Percentiles rank a stretch among this genome's conserved stretches.
phyloP scores from a whole-genome alignment of 306 rosid species.

The Fagus crenata region DNA sequence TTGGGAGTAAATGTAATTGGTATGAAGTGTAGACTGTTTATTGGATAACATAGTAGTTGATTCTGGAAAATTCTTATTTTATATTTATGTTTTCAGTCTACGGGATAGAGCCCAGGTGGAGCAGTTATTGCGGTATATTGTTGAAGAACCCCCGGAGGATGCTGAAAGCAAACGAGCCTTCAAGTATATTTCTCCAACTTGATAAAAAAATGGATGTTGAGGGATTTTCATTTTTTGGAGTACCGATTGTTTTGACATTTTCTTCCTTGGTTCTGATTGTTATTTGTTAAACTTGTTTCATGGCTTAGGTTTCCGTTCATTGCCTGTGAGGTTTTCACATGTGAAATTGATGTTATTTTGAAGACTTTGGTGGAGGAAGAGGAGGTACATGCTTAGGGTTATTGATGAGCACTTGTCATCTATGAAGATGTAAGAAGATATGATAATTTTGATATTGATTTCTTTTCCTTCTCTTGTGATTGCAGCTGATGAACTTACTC shows the following conservation, averaged over 20 bases:
- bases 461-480: conserved; percentile 21
- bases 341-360: conserved; percentile 97
- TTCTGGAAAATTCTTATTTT: conserved; percentile 19
- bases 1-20: conserved; percentile 17
- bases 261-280: conserved; percentile 29
- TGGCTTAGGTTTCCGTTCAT: conserved; percentile 88
- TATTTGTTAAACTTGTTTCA: conserved; percentile 24
- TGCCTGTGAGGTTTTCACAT: conserved; percentile 91
- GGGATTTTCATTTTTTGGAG: background rate
- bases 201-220: conserved; percentile 12
- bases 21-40: conserved; percentile 7
- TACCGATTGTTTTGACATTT: conserved; percentile 6
- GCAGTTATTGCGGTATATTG: conserved; percentile 70
- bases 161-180: conserved; percentile 87
- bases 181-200: conserved; percentile 57
- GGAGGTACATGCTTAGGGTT: conserved; percentile 58
- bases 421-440: conserved; percentile 13
- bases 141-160: conserved; percentile 91
- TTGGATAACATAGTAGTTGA: conserved; percentile 22
- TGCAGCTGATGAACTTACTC: conserved; percentile 90
- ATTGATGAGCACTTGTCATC: conserved; percentile 13
- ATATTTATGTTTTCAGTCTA: conserved; percentile 52
- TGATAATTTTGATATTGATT: conserved; percentile 24
- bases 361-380: conserved; percentile 97
- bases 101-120: conserved; percentile 96